Percentiles rank a stretch among this genome's conserved stretches.
Conservation (phyloP, 2,329 filamentous ascomycete species). For the Arachnomyces sp. region DNA sequence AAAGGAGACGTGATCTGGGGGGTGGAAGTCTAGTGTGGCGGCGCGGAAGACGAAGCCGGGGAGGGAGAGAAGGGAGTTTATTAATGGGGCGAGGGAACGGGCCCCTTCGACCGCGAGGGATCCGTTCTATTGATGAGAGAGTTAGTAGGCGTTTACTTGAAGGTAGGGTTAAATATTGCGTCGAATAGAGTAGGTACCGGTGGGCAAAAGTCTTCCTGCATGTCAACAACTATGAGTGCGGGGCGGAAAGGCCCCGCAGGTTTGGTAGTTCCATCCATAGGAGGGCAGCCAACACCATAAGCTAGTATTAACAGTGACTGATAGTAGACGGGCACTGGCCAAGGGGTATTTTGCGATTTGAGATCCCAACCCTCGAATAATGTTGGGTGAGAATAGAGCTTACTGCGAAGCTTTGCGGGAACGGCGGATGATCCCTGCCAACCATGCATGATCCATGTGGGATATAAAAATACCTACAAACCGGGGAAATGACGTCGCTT, state of each 20-base stretch:
- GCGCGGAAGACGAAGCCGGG: conserved; percentile 63
- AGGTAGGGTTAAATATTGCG: conserved; percentile 6
- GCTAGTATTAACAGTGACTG: too few species aligned
- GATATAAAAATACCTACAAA: too few species aligned
- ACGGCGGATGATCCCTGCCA: too few species aligned
- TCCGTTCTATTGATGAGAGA: conserved; percentile 52
- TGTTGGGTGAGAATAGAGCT: too few species aligned
- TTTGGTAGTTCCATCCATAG: too few species aligned
- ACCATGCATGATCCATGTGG: too few species aligned
- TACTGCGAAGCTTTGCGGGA: too few species aligned
- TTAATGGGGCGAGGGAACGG: conserved; percentile 57
- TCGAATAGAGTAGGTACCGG: conserved; percentile 54
- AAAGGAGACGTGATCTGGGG: conserved; percentile 76
- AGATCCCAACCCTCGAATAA: too few species aligned
- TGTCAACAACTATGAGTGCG: conserved; percentile 69
- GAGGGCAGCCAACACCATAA: too few species aligned
- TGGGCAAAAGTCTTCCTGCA: conserved; percentile 92
- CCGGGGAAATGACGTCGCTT: too few species aligned
- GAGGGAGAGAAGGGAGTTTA: conserved; percentile 66
- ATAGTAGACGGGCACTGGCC: too few species aligned
- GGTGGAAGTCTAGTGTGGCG: conserved; percentile 92
- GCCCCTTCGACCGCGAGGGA: conserved; percentile 72
- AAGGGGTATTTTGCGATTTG: too few species aligned
- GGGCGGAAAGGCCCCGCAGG: conserved; percentile 44
- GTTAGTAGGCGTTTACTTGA: conserved; percentile 1